Base-by-base conservation (phyloP, 352 stramenopile species). In the Pythium coloratum region DNA sequence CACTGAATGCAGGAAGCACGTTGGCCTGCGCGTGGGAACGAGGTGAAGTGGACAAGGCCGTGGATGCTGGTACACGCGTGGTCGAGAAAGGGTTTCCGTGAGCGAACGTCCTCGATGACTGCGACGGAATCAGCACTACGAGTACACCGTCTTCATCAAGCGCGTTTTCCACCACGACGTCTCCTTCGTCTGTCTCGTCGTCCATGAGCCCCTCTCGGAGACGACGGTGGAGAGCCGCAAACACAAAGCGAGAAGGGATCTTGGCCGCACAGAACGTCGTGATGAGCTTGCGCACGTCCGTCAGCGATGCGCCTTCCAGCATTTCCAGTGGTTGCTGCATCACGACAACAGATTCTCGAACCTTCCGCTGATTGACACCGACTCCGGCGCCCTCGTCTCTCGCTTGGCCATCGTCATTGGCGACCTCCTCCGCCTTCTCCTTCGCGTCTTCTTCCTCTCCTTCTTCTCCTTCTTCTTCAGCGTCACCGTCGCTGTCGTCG, bases 231-330 rank as follows among this genome's bases (percentile, higher is more conserved):
- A 66, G 8, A 20, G 16, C 14, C 62, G 47, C 49, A 28, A 75
- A 77, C 30, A 67, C 68, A 56, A 78, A 78, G 10, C 30, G 20
- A 26, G 33, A 33, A 2, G 67, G 71, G 26, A 78, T 63, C 18
- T 64, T 64, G 30, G 40, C 36, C 24, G 54, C 24, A 14, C 63
- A 74, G 42, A 78, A 78, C n/a, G 53, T 59, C 33, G 20, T 44
- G 30, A 78, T 67, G 13, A 78, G 68, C 47, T 76, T 70, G 36
- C 68, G 71, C 54, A 72, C 71, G 47, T 76, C 71, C 1, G 64
- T 61, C 13, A 78, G 68, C 24, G 71, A 67, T 34, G 71, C 42
- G 12, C 53, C 63, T 2, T 75, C 68, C 13, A 76, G 57, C 30
- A 75, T 49, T 26, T 78, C 64, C 16, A 78, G 58, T 6, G 64